Percentiles rank a stretch among this genome's conserved stretches.
Evolutionary conservation across 352 stramenopile species (phyloP).

Genomic region (Phytophthora kernoviae): DNA sequence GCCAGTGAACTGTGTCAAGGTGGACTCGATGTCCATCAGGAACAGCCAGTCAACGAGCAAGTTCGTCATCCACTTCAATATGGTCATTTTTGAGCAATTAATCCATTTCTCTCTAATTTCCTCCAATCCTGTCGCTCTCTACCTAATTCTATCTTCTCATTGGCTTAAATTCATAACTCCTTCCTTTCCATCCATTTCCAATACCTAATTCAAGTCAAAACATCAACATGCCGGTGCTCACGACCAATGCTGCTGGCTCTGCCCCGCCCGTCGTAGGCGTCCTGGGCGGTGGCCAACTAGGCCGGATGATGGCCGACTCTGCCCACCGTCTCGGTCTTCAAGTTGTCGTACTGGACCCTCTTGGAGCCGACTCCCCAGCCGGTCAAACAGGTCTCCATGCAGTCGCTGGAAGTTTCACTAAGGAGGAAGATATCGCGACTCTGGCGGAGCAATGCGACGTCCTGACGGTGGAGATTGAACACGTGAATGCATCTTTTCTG

Average conservation of each 20-base stretch:
- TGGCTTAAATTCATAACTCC: background rate
- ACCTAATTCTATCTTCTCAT: background rate
- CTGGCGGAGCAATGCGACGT: conserved; percentile 90
- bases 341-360: conserved; percentile 94
- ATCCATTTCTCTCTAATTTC: background rate
- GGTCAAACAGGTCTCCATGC: conserved; percentile 74
- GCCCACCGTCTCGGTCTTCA: conserved; percentile 94
- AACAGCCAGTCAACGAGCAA: background rate
- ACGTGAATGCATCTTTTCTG: conserved; percentile 95
- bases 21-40: background rate
- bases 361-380: conserved; percentile 69
- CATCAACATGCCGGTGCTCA: conserved; percentile 57
- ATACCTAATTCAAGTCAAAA: conserved; percentile 1
- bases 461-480: conserved; percentile 98
- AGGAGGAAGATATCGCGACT: conserved; percentile 66
- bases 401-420: conserved; percentile 82
- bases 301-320: conserved; percentile 98
- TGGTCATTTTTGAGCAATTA: background rate
- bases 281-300: conserved; percentile 97
- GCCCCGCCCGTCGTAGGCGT: conserved; percentile 83
- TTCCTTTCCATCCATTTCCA: background rate
- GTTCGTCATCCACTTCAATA: conserved; percentile 1
- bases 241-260: conserved; percentile 34
- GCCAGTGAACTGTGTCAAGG: too few relatives aligned
- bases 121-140: background rate